These are phyloP conservation scores for Quillaja saponaria DNA, from an alignment of 306 rosid genomes.

Conservation along the genomic window DNA sequence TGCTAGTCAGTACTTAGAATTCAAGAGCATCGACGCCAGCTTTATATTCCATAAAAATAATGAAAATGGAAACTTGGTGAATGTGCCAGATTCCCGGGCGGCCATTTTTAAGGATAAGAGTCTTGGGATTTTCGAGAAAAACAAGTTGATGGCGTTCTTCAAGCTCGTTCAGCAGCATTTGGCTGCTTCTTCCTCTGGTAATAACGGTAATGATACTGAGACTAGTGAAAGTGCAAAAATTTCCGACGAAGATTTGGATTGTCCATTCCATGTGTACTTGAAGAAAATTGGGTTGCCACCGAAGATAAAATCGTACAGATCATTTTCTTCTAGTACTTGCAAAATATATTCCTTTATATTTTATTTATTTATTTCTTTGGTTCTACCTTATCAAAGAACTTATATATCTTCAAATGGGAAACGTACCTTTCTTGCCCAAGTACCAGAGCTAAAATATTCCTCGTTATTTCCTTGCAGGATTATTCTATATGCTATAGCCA, in stretches of 20 bases:
- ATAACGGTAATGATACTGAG: constrained; percentile 23
- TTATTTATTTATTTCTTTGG: too few species aligned
- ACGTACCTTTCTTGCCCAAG: too few species aligned
- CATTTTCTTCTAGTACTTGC: too few species aligned
- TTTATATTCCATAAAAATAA: constrained; percentile 57
- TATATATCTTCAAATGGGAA: too few species aligned
- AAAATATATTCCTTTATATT: too few species aligned
- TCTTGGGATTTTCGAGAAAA: constrained; percentile 70
- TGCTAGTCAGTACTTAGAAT: constrained; percentile 8
- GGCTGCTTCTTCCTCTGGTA: constrained; percentile 32
- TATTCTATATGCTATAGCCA: constrained; percentile 79
- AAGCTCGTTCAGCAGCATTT: constrained; percentile 85
- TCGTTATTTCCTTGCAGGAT: constrained; percentile 51
- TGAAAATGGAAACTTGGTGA: constrained; percentile 48
- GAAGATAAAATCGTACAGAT: constrained; percentile 83
- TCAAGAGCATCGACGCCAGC: constrained; percentile 73
- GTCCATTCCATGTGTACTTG: constrained; percentile 66
- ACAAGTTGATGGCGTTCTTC: constrained; percentile 79
- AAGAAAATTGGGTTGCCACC: constrained; percentile 69
- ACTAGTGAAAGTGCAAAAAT: constrained; percentile 41
- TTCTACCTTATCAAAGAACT: too few species aligned
- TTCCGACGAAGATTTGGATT: constrained; percentile 77
- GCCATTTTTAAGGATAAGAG: constrained; percentile 83
- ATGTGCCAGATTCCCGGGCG: constrained; percentile 82
- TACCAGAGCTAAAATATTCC: constrained; percentile 8